Base-by-base conservation (phyloP, 768 basidiomycete species). In the Leccinum longicurvipes region DNA sequence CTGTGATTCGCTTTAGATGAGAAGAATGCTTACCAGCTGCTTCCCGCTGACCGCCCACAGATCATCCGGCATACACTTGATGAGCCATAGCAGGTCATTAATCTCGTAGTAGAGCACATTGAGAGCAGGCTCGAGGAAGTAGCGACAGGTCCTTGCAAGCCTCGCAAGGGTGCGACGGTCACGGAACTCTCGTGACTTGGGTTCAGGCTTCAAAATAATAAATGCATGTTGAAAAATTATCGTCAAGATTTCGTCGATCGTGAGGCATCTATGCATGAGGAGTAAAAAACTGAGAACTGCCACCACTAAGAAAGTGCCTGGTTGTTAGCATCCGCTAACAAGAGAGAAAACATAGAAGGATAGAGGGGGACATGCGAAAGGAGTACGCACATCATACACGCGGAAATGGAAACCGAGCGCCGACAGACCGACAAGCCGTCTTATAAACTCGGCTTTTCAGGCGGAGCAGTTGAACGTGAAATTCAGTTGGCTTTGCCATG, bases 191-290 rank as follows among this genome's bases (percentile, higher is more conserved):
- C 65, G 61, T 51, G 61, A 67, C 19, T 62, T 67, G 42, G 64
- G 67, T 29, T 66, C 66, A 12, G 66, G 66, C 49, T 68, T 67
- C 64, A 47, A 54, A 53, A 64, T 61, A 19, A 64, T 54, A 46
- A 67, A 66, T 6, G 67, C 65, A 65, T 65, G 63, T 58, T 60
- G 70, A 55, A 72, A 69, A 56, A 70, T 62, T 3, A 64, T 67
- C 46, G 61, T 70, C 47, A 70, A n/a, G 60, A 70, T 70, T 60
- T 70, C 68, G 63, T 70, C 60, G 68, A 70, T 69, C 52, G 53
- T 53, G 56, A 70, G 60, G 50, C 70, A 72, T 72, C 53, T 67
- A 62, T 70, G 68, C 68, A 72, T 70, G 61, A 62, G 64, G 28
- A 59, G 51, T 47, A 15, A 57, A 48, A n/a, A 59, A 58, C 47